Conservation (phyloP, 371 early-diverging fungal genomes). For the Blyttiomyces sp. region DNA sequence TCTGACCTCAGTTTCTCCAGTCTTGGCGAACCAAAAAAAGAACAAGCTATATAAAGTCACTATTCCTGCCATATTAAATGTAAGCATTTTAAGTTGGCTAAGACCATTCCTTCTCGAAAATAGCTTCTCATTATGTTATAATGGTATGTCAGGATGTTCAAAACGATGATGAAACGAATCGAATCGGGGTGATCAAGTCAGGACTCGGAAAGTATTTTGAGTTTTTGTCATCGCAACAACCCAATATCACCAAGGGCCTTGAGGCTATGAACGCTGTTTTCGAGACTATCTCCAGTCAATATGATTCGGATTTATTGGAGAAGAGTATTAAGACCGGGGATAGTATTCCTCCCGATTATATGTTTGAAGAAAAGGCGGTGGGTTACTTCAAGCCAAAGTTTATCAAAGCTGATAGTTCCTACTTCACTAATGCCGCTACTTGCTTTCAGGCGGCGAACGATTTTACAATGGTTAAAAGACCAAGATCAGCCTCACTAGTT, state of each 20-base stretch:
- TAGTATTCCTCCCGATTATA: conserved; percentile 26
- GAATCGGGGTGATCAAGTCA: conserved; percentile 14
- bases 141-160: conserved; percentile 17
- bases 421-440: neutral
- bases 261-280: conserved; percentile 23
- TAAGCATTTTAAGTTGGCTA: no score
- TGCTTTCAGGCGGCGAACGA: conserved; percentile 4
- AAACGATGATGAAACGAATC: conserved; percentile 23
- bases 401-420: neutral
- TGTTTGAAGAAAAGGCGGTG: conserved; percentile 30
- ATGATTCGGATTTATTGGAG: conserved; percentile 28
- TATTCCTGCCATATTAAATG: conserved; percentile 26
- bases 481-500: neutral
- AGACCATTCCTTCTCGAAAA: conserved; percentile 6
- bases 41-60: conserved; percentile 19
- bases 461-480: neutral
- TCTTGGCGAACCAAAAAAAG: conserved; percentile 24
- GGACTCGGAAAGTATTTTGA: conserved; percentile 22
- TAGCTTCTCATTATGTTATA: neutral
- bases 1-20: conserved; percentile 6
- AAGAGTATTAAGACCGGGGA: conserved; percentile 16
- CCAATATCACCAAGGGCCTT: neutral
- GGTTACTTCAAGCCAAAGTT: no score
- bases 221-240: conserved; percentile 5
- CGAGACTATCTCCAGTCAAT: conserved; percentile 12